Base-by-base conservation (phyloP, 495 filamentous ascomycete species). In the Penicillium salamii region DNA sequence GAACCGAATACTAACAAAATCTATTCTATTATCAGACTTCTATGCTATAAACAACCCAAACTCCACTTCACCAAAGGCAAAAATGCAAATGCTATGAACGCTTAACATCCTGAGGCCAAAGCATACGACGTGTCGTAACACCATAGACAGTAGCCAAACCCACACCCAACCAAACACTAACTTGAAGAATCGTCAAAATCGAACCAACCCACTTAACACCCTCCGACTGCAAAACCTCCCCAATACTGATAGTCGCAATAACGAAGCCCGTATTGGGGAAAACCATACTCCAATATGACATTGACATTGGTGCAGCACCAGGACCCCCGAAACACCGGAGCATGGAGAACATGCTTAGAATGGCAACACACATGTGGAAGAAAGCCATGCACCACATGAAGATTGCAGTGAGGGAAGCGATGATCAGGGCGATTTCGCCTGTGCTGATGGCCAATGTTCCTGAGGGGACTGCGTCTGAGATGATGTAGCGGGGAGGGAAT, bases 371-470 rank as follows among this genome's bases (percentile, higher is more conserved):
- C 56, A 85, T 84, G 63, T 84, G 84, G 78, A 81, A 86, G 41
- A 85, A 77, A 20, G 73, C 73, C n/a, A 85, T 59, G 0, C 71
- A 67, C 83, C 83, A 87, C 1, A 87, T 61, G 47, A 82, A 82
- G 14, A 85, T 72, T 2, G 46, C 68, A 71, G 9, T 61, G 15
- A 26, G 64, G 52, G 34, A 76, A 39, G 78, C 74, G 8, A 75
- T 24, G 3, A 79, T 46, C 11, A 70, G 53, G 1, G 79, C 51
- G 4, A 71, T 59, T 17, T 62, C 52, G 0, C 46, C 58, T 15
- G 37, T 21, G 34, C 15, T 37, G 0, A 37, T 2, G 5, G 36
- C 11, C 18, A 39, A 17, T 4, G 3, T n/a, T 5, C 19, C 36
- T 7, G 13, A 13, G 4, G 36, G 9, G 13, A 37, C 35, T 1